These are phyloP conservation scores for Quercus rubra DNA, from an alignment of 306 rosid genomes.

Conservation along the genomic window DNA sequence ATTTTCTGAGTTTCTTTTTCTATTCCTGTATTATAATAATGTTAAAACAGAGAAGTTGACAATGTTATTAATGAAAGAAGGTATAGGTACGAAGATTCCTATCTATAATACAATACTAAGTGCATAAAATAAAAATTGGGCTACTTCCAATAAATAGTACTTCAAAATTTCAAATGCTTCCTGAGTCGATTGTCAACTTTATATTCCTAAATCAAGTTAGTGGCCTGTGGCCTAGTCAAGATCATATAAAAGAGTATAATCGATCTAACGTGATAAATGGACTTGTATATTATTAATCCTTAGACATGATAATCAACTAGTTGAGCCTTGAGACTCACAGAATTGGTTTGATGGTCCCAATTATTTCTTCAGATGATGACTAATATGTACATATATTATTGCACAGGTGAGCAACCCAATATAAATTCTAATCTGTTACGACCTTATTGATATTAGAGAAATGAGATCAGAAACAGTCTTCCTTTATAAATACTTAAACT, in stretches of 20 bases:
- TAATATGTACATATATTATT: not conserved
- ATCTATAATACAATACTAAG: too few species aligned
- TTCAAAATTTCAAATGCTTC: not conserved
- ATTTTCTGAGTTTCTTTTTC: not conserved
- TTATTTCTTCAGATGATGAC: not conserved
- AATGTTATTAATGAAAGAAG: not conserved
- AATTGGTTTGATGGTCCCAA: too few species aligned
- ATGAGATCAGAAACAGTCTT: constrained; percentile 1
- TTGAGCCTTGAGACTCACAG: too few species aligned
- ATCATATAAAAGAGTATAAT: not conserved
- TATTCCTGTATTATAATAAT: not conserved
- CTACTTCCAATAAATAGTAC: not conserved
- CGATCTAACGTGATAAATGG: not conserved
- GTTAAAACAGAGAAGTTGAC: constrained; percentile 13
- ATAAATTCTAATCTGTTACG: not conserved
- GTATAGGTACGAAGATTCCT: not conserved
- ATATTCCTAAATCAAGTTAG: not conserved
- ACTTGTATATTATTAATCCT: too few species aligned
- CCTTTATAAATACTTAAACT: not conserved
- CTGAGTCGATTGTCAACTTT: not conserved
- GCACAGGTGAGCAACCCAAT: not conserved
- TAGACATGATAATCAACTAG: too few species aligned
- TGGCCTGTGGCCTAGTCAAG: too few species aligned
- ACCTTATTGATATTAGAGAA: constrained; percentile 3
- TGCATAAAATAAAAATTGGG: not conserved